Evolutionary conservation across 2,329 filamentous ascomycete genomes (phyloP).

Genomic region (Byssoonygena ceratinophila): DNA sequence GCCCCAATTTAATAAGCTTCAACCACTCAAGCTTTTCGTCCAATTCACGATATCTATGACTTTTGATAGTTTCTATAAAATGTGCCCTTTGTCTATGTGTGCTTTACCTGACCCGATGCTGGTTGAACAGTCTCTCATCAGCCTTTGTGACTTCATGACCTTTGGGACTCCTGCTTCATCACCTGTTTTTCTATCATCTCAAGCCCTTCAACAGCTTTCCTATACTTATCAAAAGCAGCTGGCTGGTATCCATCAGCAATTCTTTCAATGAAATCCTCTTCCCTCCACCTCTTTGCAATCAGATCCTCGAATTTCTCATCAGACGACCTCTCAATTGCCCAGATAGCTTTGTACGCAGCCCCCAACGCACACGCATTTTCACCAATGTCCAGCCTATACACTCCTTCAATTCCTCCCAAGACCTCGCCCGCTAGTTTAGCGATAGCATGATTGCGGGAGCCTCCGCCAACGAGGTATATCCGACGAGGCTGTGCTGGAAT

Average conservation of each 20-base stretch:
- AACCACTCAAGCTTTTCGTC: background rate
- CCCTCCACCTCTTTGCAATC: conserved; percentile 73
- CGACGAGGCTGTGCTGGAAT: conserved; percentile 76
- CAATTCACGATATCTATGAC: background rate
- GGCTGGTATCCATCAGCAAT: conserved; percentile 71
- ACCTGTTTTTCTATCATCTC: conserved; percentile 61
- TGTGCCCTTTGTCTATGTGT: background rate
- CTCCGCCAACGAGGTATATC: conserved; percentile 90
- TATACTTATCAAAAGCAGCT: conserved; percentile 67
- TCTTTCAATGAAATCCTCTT: conserved; percentile 70
- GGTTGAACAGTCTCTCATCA: background rate
- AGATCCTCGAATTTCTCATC: conserved; percentile 79
- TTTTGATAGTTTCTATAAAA: background rate
- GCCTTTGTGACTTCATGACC: background rate
- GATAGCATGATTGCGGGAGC: conserved; percentile 80
- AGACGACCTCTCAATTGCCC: conserved; percentile 62
- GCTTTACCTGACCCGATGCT: background rate
- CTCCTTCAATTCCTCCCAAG: conserved; percentile 76
- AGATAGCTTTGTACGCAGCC: conserved; percentile 90
- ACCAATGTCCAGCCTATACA: conserved; percentile 87
- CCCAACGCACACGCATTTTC: conserved; percentile 91
- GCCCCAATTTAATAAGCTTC: conserved; percentile 10
- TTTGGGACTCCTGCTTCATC: conserved; percentile 34
- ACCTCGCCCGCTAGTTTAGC: conserved; percentile 76
- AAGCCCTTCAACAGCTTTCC: conserved; percentile 64